phyloP scores from a whole-genome alignment of 768 basidiomycete species.

The Sarcomyxa edulis region DNA sequence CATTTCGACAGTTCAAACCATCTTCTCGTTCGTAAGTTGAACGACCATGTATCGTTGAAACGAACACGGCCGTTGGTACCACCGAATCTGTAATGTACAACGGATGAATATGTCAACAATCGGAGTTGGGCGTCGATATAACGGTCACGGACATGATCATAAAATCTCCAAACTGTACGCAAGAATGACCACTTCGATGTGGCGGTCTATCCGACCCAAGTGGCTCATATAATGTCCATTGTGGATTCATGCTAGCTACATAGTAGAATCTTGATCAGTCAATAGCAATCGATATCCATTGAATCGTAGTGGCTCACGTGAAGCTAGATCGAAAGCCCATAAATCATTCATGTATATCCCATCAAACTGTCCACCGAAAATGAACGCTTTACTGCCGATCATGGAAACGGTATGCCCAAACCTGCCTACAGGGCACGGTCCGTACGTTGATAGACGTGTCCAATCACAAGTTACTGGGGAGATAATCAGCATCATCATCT shows the following conservation, averaged over 20 bases:
- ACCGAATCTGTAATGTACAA: constrained; percentile 56
- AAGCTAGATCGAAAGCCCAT: constrained; percentile 71
- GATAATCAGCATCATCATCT: background rate
- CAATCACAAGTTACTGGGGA: constrained; percentile 62
- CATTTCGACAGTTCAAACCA: constrained; percentile 61
- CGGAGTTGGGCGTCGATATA: background rate
- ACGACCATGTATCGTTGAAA: constrained; percentile 80
- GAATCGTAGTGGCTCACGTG: constrained; percentile 37
- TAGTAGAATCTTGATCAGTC: too few relatives aligned
- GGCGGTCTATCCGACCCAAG: constrained; percentile 31
- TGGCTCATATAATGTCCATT: too few relatives aligned
- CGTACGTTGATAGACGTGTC: constrained; percentile 57
- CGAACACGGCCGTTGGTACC: constrained; percentile 77
- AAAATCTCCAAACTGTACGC: constrained; percentile 54
- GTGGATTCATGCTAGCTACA: too few relatives aligned
- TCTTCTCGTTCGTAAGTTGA: constrained; percentile 47
- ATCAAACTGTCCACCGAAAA: constrained; percentile 75
- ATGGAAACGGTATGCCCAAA: constrained; percentile 76
- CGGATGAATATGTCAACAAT: background rate
- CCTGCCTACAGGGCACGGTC: constrained; percentile 56
- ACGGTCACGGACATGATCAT: constrained; percentile 48
- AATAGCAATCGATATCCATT: too few relatives aligned
- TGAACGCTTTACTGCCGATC: constrained; percentile 61
- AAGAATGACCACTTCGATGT: constrained; percentile 65
- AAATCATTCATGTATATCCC: constrained; percentile 71